Base-by-base conservation (phyloP, 129 eudicot genomes). In the Chrysanthemum seticuspe region DNA sequence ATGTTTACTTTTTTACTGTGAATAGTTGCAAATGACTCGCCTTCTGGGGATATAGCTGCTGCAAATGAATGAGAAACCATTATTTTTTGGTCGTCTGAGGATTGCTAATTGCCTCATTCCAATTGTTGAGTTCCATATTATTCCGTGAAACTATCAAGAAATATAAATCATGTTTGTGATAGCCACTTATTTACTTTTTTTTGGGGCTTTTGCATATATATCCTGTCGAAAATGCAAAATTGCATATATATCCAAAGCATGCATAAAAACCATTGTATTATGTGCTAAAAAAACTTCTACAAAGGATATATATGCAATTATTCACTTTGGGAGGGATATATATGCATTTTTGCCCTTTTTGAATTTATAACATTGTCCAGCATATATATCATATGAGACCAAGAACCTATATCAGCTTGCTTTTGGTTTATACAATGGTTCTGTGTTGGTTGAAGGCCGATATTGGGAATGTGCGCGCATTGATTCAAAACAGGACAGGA, bases 61-160 rank as follows among this genome's bases (percentile, higher is more conserved):
- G 74, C 64, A 56, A 31, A 70, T 15, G 63, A 70, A 54, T 70
- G 74, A 53, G 16, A 57, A 70, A 14, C 6, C 18, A 9, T 14
- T 25, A 21, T 13, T 14, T 6, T 68, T 48, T n/a, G 3, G 36
- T 63, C 68, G 3, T 34, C 9, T 63, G 14, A 13, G 13, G 36
- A 6, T 10, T 4, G 60, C 44, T 51, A 68, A 68, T 68, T 50
- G 73, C 51, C 60, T 68, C 73, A 21, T 23, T 67, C 34, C 49
- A 67, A 44, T 67, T 21, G 45, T 50, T 6, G 4, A 68, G 23
- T 29, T 51, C 36, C 18, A 11, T 53, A 21, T 11, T 53, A 34
- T 69, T 69, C 54, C 62, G 27, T 69, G 27, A 69, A 52, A 52
- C 50, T 69, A 68, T 19, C 62, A 69, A 52, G 49, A 69, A 69